These are phyloP conservation scores for Phytophthora idaei DNA, from an alignment of 352 stramenopile species.

Conservation along the genomic window DNA sequence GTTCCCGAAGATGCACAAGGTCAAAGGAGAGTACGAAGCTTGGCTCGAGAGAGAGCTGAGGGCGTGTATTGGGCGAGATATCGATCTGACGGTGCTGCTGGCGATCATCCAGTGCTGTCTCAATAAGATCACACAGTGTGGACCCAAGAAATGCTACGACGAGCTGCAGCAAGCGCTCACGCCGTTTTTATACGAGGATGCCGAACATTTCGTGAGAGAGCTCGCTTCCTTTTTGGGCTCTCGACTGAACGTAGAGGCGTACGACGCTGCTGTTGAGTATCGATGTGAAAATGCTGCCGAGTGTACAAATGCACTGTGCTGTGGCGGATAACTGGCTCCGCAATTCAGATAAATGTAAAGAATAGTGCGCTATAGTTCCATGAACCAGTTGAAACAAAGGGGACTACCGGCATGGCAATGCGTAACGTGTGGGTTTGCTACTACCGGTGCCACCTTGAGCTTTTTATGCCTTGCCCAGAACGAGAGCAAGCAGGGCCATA, in stretches of 20 bases:
- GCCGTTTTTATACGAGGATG: slow-evolving; percentile 74
- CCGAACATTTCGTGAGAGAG: slow-evolving; percentile 61
- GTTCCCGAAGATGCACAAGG: slow-evolving; percentile 53
- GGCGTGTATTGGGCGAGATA: slow-evolving; percentile 68
- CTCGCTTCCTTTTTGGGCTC: slow-evolving; percentile 70
- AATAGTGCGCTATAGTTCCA: slow-evolving; percentile 23
- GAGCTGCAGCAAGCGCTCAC: slow-evolving; percentile 55
- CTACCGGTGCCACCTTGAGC: slow-evolving; percentile 1
- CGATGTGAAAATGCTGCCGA: slow-evolving; percentile 49
- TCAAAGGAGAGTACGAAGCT: slow-evolving; percentile 55
- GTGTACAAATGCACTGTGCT: slow-evolving; percentile 52
- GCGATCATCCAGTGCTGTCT: slow-evolving; percentile 67
- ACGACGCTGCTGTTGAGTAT: slow-evolving; percentile 71
- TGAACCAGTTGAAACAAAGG: slow-evolving; percentile 20
- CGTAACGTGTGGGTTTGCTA: slow-evolving; percentile 4
- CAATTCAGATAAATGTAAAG: slow-evolving; percentile 21
- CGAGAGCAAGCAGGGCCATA: slow-evolving; percentile 97
- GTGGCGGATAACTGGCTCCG: slow-evolving; percentile 9
- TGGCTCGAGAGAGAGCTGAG: slow-evolving; percentile 71
- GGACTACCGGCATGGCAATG: slow-evolving; percentile 1
- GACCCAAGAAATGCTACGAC: slow-evolving; percentile 41
- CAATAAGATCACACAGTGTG: slow-evolving; percentile 52
- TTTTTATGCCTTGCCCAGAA: slow-evolving; percentile 85
- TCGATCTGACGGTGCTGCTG: slow-evolving; percentile 74
- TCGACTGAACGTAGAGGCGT: slow-evolving; percentile 68